These are phyloP conservation scores for Hypoxylon sp. DNA, from an alignment of 2,329 filamentous ascomycete species.

Conservation along the genomic window DNA sequence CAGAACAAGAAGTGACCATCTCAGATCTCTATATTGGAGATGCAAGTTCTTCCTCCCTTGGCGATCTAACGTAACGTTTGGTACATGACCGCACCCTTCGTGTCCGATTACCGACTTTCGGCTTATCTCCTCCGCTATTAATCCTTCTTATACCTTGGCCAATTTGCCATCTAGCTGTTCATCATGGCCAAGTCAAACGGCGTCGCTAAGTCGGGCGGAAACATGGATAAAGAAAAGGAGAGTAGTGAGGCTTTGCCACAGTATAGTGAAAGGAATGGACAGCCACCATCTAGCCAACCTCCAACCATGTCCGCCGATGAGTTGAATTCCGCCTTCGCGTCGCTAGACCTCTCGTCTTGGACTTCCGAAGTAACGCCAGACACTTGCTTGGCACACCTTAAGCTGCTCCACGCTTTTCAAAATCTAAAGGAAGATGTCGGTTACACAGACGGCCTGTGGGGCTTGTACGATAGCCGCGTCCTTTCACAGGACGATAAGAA, in stretches of 20 bases:
- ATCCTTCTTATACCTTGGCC: background rate
- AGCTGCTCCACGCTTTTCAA: conserved; percentile 77
- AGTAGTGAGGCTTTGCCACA: conserved; percentile 39
- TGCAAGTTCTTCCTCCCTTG: background rate
- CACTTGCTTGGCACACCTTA: conserved; percentile 79
- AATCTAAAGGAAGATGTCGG: conserved; percentile 75
- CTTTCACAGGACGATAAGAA: conserved; percentile 39
- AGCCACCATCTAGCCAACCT: conserved; percentile 13
- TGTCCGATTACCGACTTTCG: background rate
- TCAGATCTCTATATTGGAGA: background rate
- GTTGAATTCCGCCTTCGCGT: conserved; percentile 54
- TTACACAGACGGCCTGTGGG: conserved; percentile 75
- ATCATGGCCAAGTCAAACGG: conserved; percentile 26
- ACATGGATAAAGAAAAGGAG: conserved; percentile 6
- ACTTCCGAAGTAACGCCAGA: conserved; percentile 59
- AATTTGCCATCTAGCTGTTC: background rate
- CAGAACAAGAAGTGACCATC: background rate
- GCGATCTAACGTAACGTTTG: background rate
- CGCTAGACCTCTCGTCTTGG: conserved; percentile 54
- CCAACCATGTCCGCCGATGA: conserved; percentile 39
- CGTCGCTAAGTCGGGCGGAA: conserved; percentile 1
- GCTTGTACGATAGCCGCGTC: conserved; percentile 66
- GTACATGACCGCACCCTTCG: background rate
- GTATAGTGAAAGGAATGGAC: conserved; percentile 31
- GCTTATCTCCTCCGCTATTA: background rate